These are phyloP conservation scores for Podospora conica DNA, from an alignment of 495 filamentous ascomycete species.

Conservation along the genomic window DNA sequence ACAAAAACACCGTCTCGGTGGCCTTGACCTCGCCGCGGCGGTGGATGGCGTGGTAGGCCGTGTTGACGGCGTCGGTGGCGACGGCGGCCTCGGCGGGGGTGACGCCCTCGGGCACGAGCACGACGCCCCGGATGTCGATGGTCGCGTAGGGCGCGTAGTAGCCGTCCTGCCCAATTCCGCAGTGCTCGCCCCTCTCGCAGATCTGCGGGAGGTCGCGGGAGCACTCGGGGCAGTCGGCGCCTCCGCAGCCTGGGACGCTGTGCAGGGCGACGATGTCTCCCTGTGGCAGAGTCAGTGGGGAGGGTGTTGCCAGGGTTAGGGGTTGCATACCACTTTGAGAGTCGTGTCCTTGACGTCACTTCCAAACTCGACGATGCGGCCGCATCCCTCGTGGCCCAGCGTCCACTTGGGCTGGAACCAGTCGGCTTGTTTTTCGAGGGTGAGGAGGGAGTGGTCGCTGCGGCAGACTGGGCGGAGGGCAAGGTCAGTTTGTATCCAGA, in stretches of 20 bases:
- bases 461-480: constrained; percentile 6
- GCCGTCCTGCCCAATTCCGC: constrained; percentile 14
- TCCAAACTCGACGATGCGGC: constrained; percentile 9
- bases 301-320: neutral
- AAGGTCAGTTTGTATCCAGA: no score
- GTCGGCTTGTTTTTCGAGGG: constrained; percentile 9
- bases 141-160: constrained; percentile 12
- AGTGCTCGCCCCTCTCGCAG: constrained; percentile 11
- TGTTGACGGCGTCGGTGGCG: constrained; percentile 77
- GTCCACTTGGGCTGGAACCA: constrained; percentile 15
- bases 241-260: constrained; percentile 10
- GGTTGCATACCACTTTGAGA: constrained; percentile 7
- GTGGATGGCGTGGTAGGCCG: constrained; percentile 69
- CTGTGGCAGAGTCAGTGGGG: neutral
- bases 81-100: constrained; percentile 43
- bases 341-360: constrained; percentile 3
- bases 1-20: constrained; percentile 31
- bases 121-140: constrained; percentile 10
- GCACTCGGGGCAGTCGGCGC: constrained; percentile 9
- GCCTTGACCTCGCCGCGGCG: constrained; percentile 48
- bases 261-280: constrained; percentile 14
- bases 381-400: constrained; percentile 15
- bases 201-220: constrained; percentile 13
- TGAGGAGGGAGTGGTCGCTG: constrained; percentile 13
- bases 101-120: constrained; percentile 9